Evolutionary conservation across 495 filamentous ascomycete species (phyloP).

Genomic region (Cercophora samala): DNA sequence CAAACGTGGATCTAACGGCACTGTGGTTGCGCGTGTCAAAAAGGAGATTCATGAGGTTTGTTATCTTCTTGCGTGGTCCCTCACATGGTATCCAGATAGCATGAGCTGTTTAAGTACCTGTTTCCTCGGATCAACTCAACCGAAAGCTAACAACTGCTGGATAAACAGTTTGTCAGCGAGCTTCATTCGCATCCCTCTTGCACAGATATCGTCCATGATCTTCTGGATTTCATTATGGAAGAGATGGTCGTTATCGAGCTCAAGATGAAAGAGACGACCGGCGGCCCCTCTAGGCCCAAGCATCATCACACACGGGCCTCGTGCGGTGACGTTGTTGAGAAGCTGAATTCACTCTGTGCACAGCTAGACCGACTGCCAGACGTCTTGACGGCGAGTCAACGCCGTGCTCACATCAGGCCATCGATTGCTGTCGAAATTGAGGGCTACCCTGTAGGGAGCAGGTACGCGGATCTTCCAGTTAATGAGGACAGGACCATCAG

Average conservation of each 20-base stretch:
- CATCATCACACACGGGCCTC: too few species aligned
- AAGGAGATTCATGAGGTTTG: neutral
- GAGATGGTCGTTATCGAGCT: conserved; percentile 1
- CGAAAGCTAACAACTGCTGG: neutral
- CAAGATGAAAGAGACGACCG: neutral
- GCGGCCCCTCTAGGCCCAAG: neutral
- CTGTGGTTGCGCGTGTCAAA: conserved; percentile 3
- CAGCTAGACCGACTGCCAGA: neutral
- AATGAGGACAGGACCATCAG: neutral
- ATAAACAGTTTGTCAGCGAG: conserved; percentile 1
- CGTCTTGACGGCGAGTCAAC: neutral
- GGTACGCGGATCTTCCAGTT: neutral
- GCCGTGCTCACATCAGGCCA: neutral
- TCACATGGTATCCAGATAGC: neutral
- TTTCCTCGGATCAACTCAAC: neutral
- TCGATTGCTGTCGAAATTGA: neutral
- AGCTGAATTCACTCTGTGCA: neutral
- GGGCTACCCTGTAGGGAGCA: neutral
- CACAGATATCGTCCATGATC: neutral
- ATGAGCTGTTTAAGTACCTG: neutral
- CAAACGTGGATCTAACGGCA: neutral
- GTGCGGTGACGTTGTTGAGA: neutral
- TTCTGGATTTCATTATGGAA: conserved; percentile 5
- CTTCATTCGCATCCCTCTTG: neutral
- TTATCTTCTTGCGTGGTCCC: neutral